These are phyloP conservation scores for Cicer chorassanicum DNA, from an alignment of 306 rosid species.

Conservation along the genomic window DNA sequence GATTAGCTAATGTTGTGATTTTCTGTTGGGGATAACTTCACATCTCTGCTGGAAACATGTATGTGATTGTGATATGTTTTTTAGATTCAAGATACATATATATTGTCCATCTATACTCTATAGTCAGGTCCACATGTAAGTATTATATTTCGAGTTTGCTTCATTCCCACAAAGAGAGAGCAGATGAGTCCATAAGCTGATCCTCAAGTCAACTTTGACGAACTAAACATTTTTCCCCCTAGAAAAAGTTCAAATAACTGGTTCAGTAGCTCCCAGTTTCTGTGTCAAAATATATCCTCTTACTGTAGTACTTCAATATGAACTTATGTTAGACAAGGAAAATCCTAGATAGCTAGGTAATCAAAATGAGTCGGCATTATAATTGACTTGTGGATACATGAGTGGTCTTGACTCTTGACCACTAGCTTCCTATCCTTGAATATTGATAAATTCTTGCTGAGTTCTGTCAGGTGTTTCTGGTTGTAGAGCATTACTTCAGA, in stretches of 20 bases:
- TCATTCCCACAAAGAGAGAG: no score
- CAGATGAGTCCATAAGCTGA: no score
- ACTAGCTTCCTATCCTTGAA: background rate
- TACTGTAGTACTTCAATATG: no score
- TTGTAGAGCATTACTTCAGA: no score
- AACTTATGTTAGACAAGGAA: no score
- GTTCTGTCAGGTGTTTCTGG: no score
- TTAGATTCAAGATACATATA: background rate
- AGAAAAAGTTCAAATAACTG: background rate
- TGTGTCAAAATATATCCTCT: background rate
- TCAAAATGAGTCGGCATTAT: background rate
- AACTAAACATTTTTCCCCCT: background rate
- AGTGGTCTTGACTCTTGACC: background rate
- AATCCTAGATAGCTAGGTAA: no score
- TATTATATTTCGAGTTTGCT: no score
- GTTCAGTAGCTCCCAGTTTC: background rate
- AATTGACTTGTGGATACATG: background rate
- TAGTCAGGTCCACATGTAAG: no score
- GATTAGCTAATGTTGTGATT: conserved; percentile 2
- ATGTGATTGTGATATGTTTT: background rate
- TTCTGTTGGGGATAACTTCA: conserved; percentile 1
- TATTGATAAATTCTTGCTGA: background rate
- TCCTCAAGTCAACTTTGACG: no score
- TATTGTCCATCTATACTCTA: no score
- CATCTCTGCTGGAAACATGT: conserved; percentile 19